Percentiles rank a stretch among this genome's conserved stretches.
phyloP scores from a whole-genome alignment of 2,329 filamentous ascomycete species.

The Fusarium humuli region DNA sequence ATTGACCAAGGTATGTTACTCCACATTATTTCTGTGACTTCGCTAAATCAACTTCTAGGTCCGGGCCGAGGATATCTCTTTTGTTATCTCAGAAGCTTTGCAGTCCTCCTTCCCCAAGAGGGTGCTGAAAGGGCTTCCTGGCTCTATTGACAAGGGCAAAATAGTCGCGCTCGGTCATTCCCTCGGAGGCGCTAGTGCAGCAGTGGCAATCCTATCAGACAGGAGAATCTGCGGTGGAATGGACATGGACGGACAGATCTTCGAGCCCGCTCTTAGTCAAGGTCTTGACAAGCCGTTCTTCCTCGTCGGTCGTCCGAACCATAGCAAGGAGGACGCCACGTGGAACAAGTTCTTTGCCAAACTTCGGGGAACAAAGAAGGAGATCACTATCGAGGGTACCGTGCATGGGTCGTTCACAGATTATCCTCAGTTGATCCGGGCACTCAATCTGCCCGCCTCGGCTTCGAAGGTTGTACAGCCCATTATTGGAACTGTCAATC shows the following conservation, averaged over 20 bases:
- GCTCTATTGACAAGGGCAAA: constrained; percentile 43
- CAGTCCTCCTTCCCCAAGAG: constrained; percentile 30
- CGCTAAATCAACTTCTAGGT: constrained; percentile 39
- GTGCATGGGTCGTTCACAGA: constrained; percentile 51
- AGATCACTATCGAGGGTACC: constrained; percentile 44
- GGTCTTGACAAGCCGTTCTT: constrained; percentile 50
- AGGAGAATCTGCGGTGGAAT: constrained; percentile 52
- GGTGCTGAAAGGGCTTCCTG: constrained; percentile 38
- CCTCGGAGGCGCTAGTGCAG: constrained; percentile 54
- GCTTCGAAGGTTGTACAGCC: neutral
- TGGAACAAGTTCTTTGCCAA: constrained; percentile 49
- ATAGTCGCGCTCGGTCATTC: constrained; percentile 56
- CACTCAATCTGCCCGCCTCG: constrained; percentile 36
- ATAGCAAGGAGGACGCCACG: constrained; percentile 47
- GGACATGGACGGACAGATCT: constrained; percentile 56
- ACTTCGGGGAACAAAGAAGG: constrained; percentile 43
- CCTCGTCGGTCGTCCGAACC: constrained; percentile 47
- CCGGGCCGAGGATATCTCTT: constrained; percentile 52
- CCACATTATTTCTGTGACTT: fast-evolving
- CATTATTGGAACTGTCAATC: constrained; percentile 26
- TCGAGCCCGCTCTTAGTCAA: constrained; percentile 45
- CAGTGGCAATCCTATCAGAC: constrained; percentile 49
- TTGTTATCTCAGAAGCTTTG: constrained; percentile 52
- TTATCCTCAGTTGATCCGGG: constrained; percentile 44
- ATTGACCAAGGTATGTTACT: constrained; percentile 28